Evolutionary conservation across 768 basidiomycete genomes (phyloP), one percentile per base, ranked within the genome.

Genomic region (Tulasnella sp.): DNA sequence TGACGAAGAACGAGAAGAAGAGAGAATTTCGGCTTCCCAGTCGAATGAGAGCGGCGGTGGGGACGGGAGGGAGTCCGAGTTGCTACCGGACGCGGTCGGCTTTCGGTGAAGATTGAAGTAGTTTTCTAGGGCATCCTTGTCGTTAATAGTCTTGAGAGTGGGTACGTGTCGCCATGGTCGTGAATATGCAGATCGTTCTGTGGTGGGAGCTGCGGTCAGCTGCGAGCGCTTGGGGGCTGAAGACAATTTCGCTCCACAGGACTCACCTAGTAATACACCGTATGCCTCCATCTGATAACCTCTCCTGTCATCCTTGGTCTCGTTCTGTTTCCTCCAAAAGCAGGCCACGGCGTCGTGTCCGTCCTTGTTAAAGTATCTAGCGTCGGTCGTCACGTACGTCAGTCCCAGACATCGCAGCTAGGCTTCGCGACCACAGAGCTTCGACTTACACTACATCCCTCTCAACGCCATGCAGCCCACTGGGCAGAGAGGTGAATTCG

Each of bases 401-500:
- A 48, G 44, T 78, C 46, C 41, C 44, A 42, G 76, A 58, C 40
- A 37, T 50, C 48, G 76, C n/a, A 58, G 28, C 37, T 50, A 11
- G 8, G 31, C 24, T 58, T 18, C 18, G 77, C 54, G 22, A 58
- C 2, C 28, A 14, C 40, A 24, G 31, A 50, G 18, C 14, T 18
- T 54, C 60, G 37, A 87, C 92, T 83, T 85, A 95, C 93, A 96
- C 89, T 37, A 94, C 91, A 84, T 96, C 94, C 48, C 89, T 89
- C 83, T 95, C 94, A 34, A 96, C 90, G 0, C 92, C 87, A 85
- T 96, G 95, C 6, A 96, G 87, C 1, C 94, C 94, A 82, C 94
- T 95, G 0, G 95, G 95, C 16, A 96, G 88, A 8, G 91, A 91
- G 83, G 90, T 94, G 85, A 95, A 96, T 85, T 96, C 95, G 77